A percentile compares a stretch with the other conserved stretches of the same genome.
phyloP scores from a whole-genome alignment of 139 green algal genomes.

The Chlorella ohadii region DNA sequence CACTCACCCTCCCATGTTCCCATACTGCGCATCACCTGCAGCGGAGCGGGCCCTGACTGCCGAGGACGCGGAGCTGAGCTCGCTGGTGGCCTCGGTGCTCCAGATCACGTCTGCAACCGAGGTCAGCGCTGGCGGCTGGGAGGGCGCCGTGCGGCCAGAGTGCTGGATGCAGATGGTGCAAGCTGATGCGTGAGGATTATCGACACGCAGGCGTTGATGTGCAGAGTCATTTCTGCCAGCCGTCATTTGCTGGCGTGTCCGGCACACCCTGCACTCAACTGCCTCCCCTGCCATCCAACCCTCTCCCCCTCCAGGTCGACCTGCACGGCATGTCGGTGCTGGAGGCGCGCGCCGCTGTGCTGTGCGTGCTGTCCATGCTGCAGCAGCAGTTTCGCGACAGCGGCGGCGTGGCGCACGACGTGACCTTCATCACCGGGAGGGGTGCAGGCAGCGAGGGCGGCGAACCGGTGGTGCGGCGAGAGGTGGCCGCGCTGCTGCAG shows the following conservation, averaged over 20 bases:
- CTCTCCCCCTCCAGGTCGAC: constrained; percentile 33
- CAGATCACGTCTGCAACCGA: background rate
- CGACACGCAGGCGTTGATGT: too few relatives aligned
- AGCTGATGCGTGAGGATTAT: too few relatives aligned
- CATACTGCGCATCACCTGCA: background rate
- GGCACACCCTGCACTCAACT: too few relatives aligned
- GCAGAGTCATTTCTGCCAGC: too few relatives aligned
- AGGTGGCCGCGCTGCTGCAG: constrained; percentile 33
- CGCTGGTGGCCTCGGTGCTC: background rate
- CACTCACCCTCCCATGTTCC: too few relatives aligned
- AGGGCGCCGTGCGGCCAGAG: too few relatives aligned
- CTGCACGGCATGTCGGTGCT: constrained; percentile 50
- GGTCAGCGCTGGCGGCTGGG: too few relatives aligned
- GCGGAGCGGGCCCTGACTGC: constrained; percentile 45
- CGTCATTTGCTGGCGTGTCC: too few relatives aligned
- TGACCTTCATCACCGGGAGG: constrained; percentile 42
- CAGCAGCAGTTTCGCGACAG: constrained; percentile 24
- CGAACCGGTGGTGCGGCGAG: constrained; percentile 25
- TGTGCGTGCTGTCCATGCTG: constrained; percentile 54
- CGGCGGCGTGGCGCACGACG: background rate
- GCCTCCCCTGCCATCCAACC: background rate
- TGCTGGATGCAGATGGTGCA: too few relatives aligned
- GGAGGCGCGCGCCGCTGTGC: constrained; percentile 59
- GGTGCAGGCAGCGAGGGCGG: constrained; percentile 19
- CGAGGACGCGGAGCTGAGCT: background rate